These are phyloP conservation scores for Pouteria glomerata DNA, from an alignment of 148 eudicot genomes.

Conservation along the genomic window DNA sequence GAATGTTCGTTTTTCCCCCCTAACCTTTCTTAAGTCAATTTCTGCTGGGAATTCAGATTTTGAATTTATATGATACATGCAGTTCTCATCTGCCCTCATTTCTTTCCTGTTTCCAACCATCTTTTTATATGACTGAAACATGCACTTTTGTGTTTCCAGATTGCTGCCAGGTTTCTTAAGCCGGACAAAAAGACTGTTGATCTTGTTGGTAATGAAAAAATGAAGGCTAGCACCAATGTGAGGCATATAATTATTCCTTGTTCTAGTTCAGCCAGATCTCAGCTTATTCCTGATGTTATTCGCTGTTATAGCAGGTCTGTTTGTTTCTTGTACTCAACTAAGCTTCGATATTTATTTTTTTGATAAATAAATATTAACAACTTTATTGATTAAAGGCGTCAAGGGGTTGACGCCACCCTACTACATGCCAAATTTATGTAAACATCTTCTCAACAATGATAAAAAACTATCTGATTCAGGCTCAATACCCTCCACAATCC, in stretches of 20 bases:
- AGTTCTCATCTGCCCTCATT: background rate
- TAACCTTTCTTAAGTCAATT: background rate
- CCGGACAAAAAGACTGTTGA: conserved; percentile 71
- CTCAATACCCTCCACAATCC: too few relatives aligned
- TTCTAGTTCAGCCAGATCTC: conserved; percentile 64
- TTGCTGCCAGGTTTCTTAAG: conserved; percentile 70
- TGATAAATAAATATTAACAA: too few relatives aligned
- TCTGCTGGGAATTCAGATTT: background rate
- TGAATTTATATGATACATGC: background rate
- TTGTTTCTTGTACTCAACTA: conserved; percentile 3
- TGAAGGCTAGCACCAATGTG: conserved; percentile 89
- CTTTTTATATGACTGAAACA: background rate
- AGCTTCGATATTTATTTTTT: background rate
- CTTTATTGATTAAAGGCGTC: too few relatives aligned
- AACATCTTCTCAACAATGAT: too few relatives aligned
- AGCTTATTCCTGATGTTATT: conserved; percentile 91
- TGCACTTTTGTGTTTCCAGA: conserved; percentile 28
- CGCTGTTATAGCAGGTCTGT: conserved; percentile 80
- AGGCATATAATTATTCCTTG: conserved; percentile 92
- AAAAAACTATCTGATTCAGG: too few relatives aligned
- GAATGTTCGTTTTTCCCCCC: conserved; percentile 34
- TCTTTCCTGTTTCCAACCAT: background rate
- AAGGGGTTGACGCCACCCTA: too few relatives aligned
- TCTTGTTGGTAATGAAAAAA: conserved; percentile 90
- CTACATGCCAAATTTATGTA: too few relatives aligned